Conservation (phyloP, 2,329 filamentous ascomycete species). For the Neofusicoccum umdonicola region DNA sequence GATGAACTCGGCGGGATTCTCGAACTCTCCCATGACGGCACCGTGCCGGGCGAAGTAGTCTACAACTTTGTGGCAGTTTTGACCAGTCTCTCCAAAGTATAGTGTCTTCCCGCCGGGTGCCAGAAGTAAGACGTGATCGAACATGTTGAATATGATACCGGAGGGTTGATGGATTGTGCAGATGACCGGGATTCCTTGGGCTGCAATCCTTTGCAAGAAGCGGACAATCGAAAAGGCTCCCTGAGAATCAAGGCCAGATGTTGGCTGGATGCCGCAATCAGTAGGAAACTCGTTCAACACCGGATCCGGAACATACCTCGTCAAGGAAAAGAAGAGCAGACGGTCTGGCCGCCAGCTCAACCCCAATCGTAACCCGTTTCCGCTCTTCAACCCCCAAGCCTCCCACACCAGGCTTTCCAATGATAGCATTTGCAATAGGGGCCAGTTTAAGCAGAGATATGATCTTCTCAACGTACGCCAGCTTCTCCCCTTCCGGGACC, state of each 20-base stretch:
- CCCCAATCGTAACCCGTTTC: conserved; percentile 71
- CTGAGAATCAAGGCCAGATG: conserved; percentile 60
- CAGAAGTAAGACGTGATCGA: conserved; percentile 63
- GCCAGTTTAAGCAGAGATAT: conserved; percentile 63
- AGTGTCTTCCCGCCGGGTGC: conserved; percentile 63
- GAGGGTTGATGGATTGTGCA: no score
- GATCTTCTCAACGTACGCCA: conserved; percentile 65
- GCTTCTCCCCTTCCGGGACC: conserved; percentile 59
- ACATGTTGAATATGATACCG: conserved; percentile 49
- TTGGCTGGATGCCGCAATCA: conserved; percentile 75
- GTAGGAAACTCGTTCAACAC: conserved; percentile 43
- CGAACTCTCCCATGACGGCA: conserved; percentile 48
- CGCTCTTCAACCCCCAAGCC: conserved; percentile 60
- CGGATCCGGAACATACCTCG: conserved; percentile 39
- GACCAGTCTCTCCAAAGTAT: conserved; percentile 61
- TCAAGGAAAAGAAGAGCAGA: conserved; percentile 67
- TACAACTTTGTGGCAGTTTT: conserved; percentile 40
- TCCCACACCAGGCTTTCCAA: conserved; percentile 59
- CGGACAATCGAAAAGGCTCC: conserved; percentile 65
- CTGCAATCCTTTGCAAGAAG: conserved; percentile 62
- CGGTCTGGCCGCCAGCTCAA: conserved; percentile 66
- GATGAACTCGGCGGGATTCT: conserved; percentile 57
- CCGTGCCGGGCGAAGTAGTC: conserved; percentile 55
- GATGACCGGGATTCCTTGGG: conserved; percentile 46
- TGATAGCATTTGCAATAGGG: conserved; percentile 62